Evolutionary conservation across 306 rosid species (phyloP), one percentile per base, ranked within the genome.

Genomic region (Ammopiptanthus mongolicus): DNA sequence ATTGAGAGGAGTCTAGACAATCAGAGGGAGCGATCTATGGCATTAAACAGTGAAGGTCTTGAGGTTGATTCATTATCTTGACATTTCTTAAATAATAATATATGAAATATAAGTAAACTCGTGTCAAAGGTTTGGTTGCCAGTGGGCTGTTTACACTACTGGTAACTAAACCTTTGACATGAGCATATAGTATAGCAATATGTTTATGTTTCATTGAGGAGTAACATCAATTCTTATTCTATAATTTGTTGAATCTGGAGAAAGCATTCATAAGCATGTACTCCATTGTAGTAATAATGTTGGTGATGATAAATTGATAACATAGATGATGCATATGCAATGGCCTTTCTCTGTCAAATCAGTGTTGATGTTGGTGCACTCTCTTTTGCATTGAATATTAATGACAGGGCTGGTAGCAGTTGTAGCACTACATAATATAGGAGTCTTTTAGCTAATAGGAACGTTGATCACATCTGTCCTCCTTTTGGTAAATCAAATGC

Each of bases 11-110:
- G 87, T 78, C 81, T 95, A 19, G 84, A 87, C 6, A 90, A 91
- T 86, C 98, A 95, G 65, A 87, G 93, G 84, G 98, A 95, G 79
- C 88, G 91, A 53, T 95, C 98, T 37, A 87, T 91, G 98, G 89
- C 81, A 19, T 77, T 91, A 69, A 95, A 95, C 90, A 95, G 98
- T 19, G 97, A 95, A 90, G 98, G 98, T 82, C 95, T 95, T 21
- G 97, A 95, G 98, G 98, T 95, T 84, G 80, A 80, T 29, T 41
- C 72, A 31, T 78, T 69, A 46, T 25, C 41, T 36, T 68, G 18
- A 53, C 67, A 23, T 68, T 42, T 39, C 36, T 81, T 66, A 28
- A n/a, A n/a, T n/a, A 63, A 46, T 47, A 46, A n/a, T 74, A 41
- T 79, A 57, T 80, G 8, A 64, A 56, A 11, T 37, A 29, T 65